Percentiles rank a stretch among this genome's conserved stretches.
Conservation (phyloP, 805 yeast genomes). For the Lipomyces yamanashiensis region DNA sequence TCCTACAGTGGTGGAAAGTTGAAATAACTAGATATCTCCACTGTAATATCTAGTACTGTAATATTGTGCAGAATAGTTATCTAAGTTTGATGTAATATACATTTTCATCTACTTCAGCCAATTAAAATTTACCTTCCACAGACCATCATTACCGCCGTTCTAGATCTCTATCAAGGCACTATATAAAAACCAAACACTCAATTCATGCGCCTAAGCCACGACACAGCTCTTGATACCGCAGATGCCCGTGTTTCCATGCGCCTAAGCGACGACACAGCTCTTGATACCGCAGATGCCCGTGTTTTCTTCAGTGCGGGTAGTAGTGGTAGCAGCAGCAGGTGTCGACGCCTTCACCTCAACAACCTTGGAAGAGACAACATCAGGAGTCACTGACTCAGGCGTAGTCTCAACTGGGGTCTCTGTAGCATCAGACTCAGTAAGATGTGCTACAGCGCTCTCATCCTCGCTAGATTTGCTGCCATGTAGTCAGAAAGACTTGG, state of each 20-base stretch:
- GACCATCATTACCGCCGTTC: no score
- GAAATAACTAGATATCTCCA: no score
- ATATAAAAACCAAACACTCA: neutral
- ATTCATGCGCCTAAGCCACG: conserved; percentile 20
- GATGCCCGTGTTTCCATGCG: conserved; percentile 20
- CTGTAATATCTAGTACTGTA: no score
- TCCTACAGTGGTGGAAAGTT: no score
- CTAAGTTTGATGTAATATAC: neutral
- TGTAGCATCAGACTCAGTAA: conserved; percentile 3
- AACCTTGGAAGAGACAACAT: conserved; percentile 1
- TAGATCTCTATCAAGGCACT: neutral
- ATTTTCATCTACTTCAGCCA: neutral
- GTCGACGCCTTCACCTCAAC: neutral
- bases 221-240: conserved; percentile 26
- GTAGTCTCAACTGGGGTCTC: neutral
- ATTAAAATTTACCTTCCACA: neutral
- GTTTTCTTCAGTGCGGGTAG: conserved; percentile 15
- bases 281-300: conserved; percentile 29
- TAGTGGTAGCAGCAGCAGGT: conserved; percentile 18
- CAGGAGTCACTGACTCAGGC: conserved; percentile 3
- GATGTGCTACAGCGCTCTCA: conserved; percentile 18
- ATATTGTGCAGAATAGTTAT: no score
- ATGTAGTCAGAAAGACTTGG: conserved; percentile 37
- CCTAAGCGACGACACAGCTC: conserved; percentile 19
- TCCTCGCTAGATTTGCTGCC: conserved; percentile 8